Base-by-base conservation (phyloP, 768 basidiomycete genomes). In the Xerocomellus intermedius region DNA sequence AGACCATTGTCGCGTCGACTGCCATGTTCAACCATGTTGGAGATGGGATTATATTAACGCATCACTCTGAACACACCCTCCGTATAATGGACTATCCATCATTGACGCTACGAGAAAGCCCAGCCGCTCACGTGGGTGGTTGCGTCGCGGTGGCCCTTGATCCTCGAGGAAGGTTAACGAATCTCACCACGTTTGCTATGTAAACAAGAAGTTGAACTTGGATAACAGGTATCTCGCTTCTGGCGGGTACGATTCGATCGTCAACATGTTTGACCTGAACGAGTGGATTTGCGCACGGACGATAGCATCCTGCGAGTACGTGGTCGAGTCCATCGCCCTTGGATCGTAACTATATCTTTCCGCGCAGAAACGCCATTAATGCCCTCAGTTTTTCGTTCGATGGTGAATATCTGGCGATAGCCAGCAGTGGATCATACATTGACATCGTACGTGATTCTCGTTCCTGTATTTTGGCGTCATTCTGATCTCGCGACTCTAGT, bases 281-380 rank as follows among this genome's bases (percentile, higher is more conserved):
- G 86, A 91, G 55, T 91, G 88, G 89, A 87, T 92, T 61, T 87
- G 84, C 56, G 80, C 82, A 5, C 79, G 86, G 43, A 90, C 88
- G 17, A 89, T 91, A 56, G 82, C 86, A 19, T 77, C 82, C 22
- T 89, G 87, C 84, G 89, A 93, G 90, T 92, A 65, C 59, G 87
- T 82, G 5, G 8, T 14, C 7, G 16, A 32, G 22, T 7, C 4
- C 16, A 10, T 57, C 39, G 3, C 7, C 30, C 2, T 26, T 33
- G 32, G 8, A 8, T 37, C 41, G 35, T 30, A 37, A 39, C 49
- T 21, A 43, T 26, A 56, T 54, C 39, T n/a, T 56, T 50, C 24
- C 13, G 1, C 53, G 14, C 61, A 91, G 90, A 52, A 76, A 90
- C 64, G 78, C 83, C 21, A 87, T 91, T 63, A 88, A 81, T 56